Conservation (phyloP, 2,329 filamentous ascomycete species). For the Fusarium sp. region DNA sequence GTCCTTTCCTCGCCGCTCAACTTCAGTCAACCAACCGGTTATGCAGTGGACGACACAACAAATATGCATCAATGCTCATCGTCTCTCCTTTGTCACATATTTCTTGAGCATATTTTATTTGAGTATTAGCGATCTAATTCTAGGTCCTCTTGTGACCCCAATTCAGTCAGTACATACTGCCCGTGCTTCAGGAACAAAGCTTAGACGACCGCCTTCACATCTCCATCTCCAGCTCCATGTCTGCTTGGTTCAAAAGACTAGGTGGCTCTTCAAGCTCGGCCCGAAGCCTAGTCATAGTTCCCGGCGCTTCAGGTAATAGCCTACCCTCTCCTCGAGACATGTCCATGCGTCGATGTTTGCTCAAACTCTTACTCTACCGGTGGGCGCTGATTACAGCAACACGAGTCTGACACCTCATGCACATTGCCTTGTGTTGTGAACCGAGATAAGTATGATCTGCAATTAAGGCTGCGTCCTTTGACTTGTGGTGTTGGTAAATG, state of each 20-base stretch:
- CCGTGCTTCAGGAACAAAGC: background rate
- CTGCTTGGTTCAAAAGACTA: background rate
- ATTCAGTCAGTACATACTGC: background rate
- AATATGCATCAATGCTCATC: background rate
- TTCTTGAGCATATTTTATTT: background rate
- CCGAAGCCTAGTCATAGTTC: slow-evolving; percentile 6
- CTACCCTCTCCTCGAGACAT: slow-evolving; percentile 10
- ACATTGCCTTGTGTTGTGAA: background rate
- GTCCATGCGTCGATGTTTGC: slow-evolving; percentile 21
- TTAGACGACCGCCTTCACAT: background rate
- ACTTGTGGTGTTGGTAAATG: background rate
- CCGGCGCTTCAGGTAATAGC: slow-evolving; percentile 4
- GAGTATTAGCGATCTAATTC: background rate
- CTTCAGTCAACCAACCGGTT: background rate
- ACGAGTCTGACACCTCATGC: slow-evolving; percentile 9
- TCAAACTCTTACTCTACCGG: background rate
- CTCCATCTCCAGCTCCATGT: background rate
- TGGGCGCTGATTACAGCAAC: slow-evolving; percentile 11
- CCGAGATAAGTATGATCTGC: background rate
- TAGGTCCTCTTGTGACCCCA: background rate
- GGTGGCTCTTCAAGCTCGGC: slow-evolving; percentile 2
- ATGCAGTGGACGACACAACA: background rate
- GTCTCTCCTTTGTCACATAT: background rate
- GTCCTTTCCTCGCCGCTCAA: background rate
- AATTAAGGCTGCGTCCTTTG: background rate